A percentile compares a stretch with the other conserved stretches of the same genome.
phyloP scores from a whole-genome alignment of 1,284 basidiomycete genomes.

The Boletus sp. region DNA sequence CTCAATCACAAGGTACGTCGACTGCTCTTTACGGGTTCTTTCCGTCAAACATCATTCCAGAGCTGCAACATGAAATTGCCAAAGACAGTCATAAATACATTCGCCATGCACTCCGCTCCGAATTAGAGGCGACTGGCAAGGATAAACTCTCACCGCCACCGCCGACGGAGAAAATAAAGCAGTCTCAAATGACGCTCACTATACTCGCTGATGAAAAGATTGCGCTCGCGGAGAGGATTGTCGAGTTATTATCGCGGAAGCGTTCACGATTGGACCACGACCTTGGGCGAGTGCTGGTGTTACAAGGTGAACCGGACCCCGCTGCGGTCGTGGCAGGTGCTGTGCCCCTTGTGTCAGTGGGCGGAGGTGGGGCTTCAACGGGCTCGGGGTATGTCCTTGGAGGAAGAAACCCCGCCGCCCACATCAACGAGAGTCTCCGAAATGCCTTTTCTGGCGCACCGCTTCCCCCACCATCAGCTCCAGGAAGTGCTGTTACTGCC shows the following conservation, averaged over 20 bases:
- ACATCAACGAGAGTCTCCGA: constrained; percentile 54
- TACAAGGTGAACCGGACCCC: constrained; percentile 56
- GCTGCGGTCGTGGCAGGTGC: constrained; percentile 35
- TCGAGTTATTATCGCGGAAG: constrained; percentile 55
- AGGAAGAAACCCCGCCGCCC: constrained; percentile 47
- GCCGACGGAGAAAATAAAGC: constrained; percentile 38
- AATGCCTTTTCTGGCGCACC: constrained; percentile 42
- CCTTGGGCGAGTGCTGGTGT: constrained; percentile 52
- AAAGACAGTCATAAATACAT: constrained; percentile 58
- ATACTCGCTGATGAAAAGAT: constrained; percentile 58
- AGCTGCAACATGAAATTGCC: constrained; percentile 57
- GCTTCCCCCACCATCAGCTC: constrained; percentile 28
- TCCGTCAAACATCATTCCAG: constrained; percentile 35
- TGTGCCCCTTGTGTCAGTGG: constrained; percentile 27
- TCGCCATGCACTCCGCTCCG: constrained; percentile 49
- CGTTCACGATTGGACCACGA: constrained; percentile 60
- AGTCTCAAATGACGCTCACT: constrained; percentile 38
- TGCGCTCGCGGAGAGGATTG: constrained; percentile 54
- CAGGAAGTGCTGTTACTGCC: constrained; percentile 2
- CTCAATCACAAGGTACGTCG: constrained; percentile 51
- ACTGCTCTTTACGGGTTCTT: not conserved
- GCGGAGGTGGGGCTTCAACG: constrained; percentile 20
- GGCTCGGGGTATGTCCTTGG: constrained; percentile 37
- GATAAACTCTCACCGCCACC: constrained; percentile 36
- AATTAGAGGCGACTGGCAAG: constrained; percentile 27